These are phyloP conservation scores for Phytophthora citricola DNA, from an alignment of 352 stramenopile genomes.

Conservation along the genomic window DNA sequence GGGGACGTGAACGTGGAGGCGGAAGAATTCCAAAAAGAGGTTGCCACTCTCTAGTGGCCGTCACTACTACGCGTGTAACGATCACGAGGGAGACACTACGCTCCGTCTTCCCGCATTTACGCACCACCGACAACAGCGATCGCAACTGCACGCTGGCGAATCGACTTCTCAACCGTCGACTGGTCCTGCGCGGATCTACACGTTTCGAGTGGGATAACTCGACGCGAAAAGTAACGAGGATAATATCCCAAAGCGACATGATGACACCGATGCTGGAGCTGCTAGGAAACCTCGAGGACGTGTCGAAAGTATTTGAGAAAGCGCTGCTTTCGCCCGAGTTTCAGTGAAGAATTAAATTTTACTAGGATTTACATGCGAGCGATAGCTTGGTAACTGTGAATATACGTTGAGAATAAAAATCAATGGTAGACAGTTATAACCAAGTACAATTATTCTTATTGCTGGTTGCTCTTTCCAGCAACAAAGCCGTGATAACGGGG, in stretches of 20 bases:
- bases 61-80: too few relatives aligned
- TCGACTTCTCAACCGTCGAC: background rate
- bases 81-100: background rate
- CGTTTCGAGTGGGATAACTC: background rate
- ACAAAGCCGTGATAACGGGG: background rate
- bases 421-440: too few relatives aligned
- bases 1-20: too few relatives aligned
- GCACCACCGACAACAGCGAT: background rate
- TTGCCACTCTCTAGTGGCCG: too few relatives aligned
- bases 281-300: background rate
- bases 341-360: background rate
- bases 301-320: slow-evolving; percentile 5
- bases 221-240: background rate
- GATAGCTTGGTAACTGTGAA: too few relatives aligned
- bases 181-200: background rate
- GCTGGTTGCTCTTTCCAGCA: background rate
- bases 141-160: background rate
- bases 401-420: too few relatives aligned
- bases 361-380: background rate
- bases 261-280: background rate
- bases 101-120: background rate
- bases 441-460: too few relatives aligned
- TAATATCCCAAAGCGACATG: background rate
- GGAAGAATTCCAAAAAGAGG: too few relatives aligned
- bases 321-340: slow-evolving; percentile 3